Base-by-base conservation (phyloP, 139 green algal species). In the Volvox reticuliferus region DNA sequence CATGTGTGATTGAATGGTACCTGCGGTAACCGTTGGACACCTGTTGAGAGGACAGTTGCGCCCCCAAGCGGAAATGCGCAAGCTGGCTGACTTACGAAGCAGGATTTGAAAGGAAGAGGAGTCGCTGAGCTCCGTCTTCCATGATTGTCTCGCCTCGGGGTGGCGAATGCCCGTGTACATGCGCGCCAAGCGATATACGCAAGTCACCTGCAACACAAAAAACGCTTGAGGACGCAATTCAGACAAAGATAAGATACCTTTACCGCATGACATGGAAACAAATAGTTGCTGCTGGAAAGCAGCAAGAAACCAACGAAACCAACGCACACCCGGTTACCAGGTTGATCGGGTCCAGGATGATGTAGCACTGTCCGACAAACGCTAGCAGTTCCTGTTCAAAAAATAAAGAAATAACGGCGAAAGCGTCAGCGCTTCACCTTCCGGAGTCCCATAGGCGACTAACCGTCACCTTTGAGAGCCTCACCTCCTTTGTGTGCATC, bases 331-430 rank as follows among this genome's bases (percentile, higher is more conserved):
- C 24, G 33, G 37, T 71, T 36, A 89, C 93, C 75, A 95, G 79
- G 88, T 96, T 96, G 85, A 96, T 95, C 14, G 87, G 73, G 84
- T 96, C 94, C 44, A 96, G 73, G 12, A 92, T 81, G 12, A 86
- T 73, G 84, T 93, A 89, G 81, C 89, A 95, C 18, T 86, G 69
- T 0, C 79, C 88, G 9, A 94, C 92, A 67, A 93, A 94, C 6
- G 77, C 84, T 24, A 95, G 89, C 24, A 96, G 89, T 55, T 96
- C 92, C 92, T 94, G 90, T 67, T 32, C 5, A 77, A 61, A n/a
- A 19, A 33, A 22, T 55, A 55, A 55, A 9, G 19, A 63, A 14
- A 20, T 63, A 20, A 36, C 16, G 65, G 65, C 12, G 65, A 24
- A 73, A 73, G 65, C 21, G 65, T 73, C 65, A 73, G 65, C 65